Evolutionary conservation across 2,329 filamentous ascomycete genomes (phyloP), one percentile per base, ranked within the genome.

Genomic region (Neocucurbitaria cava): DNA sequence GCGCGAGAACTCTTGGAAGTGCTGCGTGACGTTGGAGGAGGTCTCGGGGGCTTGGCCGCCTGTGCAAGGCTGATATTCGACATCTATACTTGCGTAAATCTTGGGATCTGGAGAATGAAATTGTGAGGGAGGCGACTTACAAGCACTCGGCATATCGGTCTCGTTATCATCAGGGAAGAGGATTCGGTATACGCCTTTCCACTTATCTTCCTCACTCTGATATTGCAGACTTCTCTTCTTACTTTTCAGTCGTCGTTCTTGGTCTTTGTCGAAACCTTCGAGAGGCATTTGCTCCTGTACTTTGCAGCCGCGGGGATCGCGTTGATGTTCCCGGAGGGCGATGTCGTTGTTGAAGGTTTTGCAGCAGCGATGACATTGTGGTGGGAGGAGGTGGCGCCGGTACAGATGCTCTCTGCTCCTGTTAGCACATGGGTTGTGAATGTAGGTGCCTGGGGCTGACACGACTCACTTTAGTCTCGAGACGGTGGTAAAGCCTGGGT

Each of bases 201-300:
- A 69, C 24, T 68, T 69, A 1, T 69, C 66, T 48, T 68, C 60
- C 30, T 69, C 66, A 7, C 51, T 62, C 13, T 57, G 58, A 23
- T 51, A 52, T 1, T 54, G 54, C 9, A 56, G 54, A n/a, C 55
- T 61, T 8, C 65, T 50, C 44, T 64, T 68, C 46, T 69, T 69
- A 44, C 66, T 68, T 50, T 68, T 69, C 23, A 69, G 40, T 20
- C 59, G 58, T 24, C 62, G 47, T 18, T 69, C 66, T 57, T 69
- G 66, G 20, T 69, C 61, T 39, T 67, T 65, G 30, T 69, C 56
- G 40, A 68, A 67, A 1, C 65, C 65, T 54, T 69, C 65, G 0
- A 64, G 41, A 0, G 62, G 64, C 5, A 61, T 48, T 23, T 64
- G 64, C 28, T 64, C 59, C 18, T 47, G 55, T 2, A 69, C 46